Evolutionary conservation across 2,329 filamentous ascomycete species (phyloP).

Genomic region (Metarhizium sp.): DNA sequence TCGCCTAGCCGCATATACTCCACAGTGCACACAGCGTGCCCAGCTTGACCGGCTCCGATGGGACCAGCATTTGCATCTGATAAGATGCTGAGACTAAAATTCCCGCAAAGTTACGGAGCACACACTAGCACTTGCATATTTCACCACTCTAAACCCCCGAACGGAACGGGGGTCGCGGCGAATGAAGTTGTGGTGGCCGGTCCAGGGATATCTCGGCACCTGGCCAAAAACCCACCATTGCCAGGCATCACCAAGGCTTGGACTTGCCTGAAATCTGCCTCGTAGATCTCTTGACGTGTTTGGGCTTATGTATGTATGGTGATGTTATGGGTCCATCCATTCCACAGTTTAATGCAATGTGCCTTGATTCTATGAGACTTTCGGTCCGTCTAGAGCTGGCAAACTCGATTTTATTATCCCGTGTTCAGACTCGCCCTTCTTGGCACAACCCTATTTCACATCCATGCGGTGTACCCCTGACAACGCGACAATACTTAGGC

Average conservation of each 20-base stretch:
- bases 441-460: background rate
- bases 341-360: background rate
- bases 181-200: background rate
- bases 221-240: background rate
- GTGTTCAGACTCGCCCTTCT: background rate
- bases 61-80: background rate
- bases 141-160: background rate
- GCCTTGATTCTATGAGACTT: background rate
- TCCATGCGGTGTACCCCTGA: background rate
- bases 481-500: background rate
- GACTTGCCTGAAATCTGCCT: background rate
- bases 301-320: background rate
- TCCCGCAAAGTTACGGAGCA: background rate
- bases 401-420: background rate
- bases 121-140: background rate
- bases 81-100: background rate
- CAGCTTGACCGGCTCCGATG: background rate
- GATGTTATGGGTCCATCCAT: background rate
- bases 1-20: too few species aligned
- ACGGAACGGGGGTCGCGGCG: background rate
- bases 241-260: background rate
- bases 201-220: background rate
- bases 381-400: background rate
- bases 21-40: background rate
- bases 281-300: background rate